These are phyloP conservation scores for Annona squamosa DNA, from an alignment of 164 flowering plant species.

Conservation along the genomic window DNA sequence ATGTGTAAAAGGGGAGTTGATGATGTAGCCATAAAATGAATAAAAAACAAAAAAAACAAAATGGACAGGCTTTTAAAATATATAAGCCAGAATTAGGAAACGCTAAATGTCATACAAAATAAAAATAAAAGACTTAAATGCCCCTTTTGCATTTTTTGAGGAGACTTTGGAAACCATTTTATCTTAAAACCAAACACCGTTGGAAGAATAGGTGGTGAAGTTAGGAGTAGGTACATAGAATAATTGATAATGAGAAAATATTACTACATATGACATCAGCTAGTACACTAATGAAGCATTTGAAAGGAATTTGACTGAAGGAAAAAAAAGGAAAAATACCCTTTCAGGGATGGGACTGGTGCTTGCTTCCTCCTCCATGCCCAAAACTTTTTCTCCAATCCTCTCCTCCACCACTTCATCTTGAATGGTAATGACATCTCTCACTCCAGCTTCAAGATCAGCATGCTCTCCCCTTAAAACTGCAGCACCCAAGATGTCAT, in stretches of 20 bases:
- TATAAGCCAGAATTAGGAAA: too few relatives aligned
- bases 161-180: too few relatives aligned
- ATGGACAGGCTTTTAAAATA: too few relatives aligned
- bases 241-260: too few relatives aligned
- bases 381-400: constrained; percentile 63
- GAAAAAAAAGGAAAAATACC: constrained; percentile 32
- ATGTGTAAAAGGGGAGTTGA: background rate
- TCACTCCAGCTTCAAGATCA: constrained; percentile 40
- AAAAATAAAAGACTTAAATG: too few relatives aligned
- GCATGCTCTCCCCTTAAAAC: constrained; percentile 31
- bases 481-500: constrained; percentile 50
- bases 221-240: too few relatives aligned
- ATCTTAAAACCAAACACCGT: too few relatives aligned
- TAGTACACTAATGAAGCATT: background rate
- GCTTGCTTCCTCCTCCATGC: constrained; percentile 65
- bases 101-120: too few relatives aligned
- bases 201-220: too few relatives aligned
- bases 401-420: constrained; percentile 63
- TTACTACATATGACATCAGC: too few relatives aligned
- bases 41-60: too few relatives aligned
- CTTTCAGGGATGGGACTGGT: constrained; percentile 74
- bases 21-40: background rate
- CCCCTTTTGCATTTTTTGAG: too few relatives aligned
- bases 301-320: background rate
- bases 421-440: constrained; percentile 48